Evolutionary conservation across 192 early-diverging fungal species (phyloP).

Genomic region (Coemansia sp.): DNA sequence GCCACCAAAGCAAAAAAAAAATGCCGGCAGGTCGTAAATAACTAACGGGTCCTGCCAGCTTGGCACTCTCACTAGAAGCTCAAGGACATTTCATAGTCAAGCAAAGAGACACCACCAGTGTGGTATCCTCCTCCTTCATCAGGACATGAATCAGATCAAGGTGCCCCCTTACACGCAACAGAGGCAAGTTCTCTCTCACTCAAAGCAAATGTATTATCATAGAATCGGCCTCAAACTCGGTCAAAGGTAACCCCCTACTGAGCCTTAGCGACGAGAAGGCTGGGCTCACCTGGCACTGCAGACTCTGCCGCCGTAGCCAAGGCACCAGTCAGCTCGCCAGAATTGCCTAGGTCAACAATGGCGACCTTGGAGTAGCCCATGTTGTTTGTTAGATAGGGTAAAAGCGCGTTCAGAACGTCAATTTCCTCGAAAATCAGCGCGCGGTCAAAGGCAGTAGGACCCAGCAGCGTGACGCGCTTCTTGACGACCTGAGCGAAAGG

Average conservation of each 20-base stretch:
- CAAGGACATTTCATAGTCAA: not conserved
- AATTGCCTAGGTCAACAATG: slow-evolving; percentile 52
- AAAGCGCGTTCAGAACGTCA: slow-evolving; percentile 60
- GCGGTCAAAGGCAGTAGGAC: slow-evolving; percentile 76
- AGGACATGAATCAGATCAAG: not conserved
- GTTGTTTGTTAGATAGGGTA: slow-evolving; percentile 60
- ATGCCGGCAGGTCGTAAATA: not conserved
- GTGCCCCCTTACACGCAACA: no score
- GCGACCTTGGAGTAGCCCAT: slow-evolving; percentile 62
- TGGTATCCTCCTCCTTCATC: not conserved
- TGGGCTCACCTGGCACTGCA: slow-evolving; percentile 52
- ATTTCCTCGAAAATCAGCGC: slow-evolving; percentile 81
- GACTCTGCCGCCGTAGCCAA: slow-evolving; percentile 34
- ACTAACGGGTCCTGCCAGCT: not conserved
- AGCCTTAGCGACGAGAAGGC: slow-evolving; percentile 41
- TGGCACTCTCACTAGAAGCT: not conserved
- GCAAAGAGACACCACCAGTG: not conserved
- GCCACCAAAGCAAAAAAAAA: slow-evolving; percentile 1
- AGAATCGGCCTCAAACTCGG: not conserved
- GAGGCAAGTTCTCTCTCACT: not conserved
- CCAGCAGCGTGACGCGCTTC: slow-evolving; percentile 72
- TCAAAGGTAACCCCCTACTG: not conserved
- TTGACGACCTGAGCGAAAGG: slow-evolving; percentile 91
- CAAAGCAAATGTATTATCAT: not conserved
- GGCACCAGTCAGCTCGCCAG: slow-evolving; percentile 32